Evolutionary conservation across 2,329 filamentous ascomycete species (phyloP), one percentile per base, ranked within the genome.

Genomic region (Botrytis squamosa): DNA sequence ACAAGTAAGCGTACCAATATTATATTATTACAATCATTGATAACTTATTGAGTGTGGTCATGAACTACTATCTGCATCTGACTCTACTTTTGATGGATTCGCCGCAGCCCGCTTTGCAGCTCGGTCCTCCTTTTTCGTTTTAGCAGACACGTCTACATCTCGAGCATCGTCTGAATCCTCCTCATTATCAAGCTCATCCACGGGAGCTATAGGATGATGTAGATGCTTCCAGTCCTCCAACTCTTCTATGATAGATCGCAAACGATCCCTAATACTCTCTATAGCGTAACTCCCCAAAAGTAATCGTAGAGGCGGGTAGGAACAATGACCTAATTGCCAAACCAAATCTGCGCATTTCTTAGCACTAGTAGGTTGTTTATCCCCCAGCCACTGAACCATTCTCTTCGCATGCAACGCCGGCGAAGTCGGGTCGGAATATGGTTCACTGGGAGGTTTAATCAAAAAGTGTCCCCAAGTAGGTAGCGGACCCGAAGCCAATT

Each of bases 251-350:
- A 98, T 93, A 75, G 92, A 95, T 77, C 94, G 89, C 80, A 98
- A 83, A 33, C 95, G 88, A 83, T 99, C 96, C 25, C 96, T 87
- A 69, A 98, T 97, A 82, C 95, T 98, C 82, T 99, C 95, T 55
- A 98, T 95, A 1, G 96, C 95, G 84, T 97, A 98, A 77, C 91
- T 97, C 0, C 96, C 96, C 38, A 98, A 83, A n/a, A 98, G 85
- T 74, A 99, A 83, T 49, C 96, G 85, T 76, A 98, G 82, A 0
- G 96, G 96, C 68, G 96, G 96, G 81, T 94, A 98, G n/a, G 90
- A 92, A 84, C 95, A 98, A 85, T 98, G 96, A 0, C 92, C 96
- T 62, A 98, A 84, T 85, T 98, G 91, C 96, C 96, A 98, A 10
- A 97, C 91, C 73, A 98, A 84, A 84, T 98, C 94, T 4, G 94